These are phyloP conservation scores for Jamesozyma lodderae DNA, from an alignment of 805 yeast species.

Conservation along the genomic window DNA sequence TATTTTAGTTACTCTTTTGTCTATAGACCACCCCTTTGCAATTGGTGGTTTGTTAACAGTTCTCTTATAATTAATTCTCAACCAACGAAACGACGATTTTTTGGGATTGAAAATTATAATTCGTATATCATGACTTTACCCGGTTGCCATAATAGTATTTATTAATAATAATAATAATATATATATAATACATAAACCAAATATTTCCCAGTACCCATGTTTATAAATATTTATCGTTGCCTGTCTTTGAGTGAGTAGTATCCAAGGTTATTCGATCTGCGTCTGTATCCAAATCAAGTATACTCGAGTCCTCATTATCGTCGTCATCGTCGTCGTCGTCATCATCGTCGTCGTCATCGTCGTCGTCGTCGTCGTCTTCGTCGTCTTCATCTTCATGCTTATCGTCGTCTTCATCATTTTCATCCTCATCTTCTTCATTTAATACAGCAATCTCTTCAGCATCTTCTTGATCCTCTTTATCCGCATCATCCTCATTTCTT, in stretches of 20 bases:
- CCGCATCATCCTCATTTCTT: constrained; percentile 28
- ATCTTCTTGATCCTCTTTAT: constrained; percentile 22
- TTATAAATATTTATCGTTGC: too few relatives aligned
- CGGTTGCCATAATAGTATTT: too few relatives aligned
- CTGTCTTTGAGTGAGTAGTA: background rate
- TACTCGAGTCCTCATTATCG: constrained; percentile 29
- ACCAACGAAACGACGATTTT: too few relatives aligned
- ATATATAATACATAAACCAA: too few relatives aligned
- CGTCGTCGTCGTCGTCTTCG: constrained; percentile 38
- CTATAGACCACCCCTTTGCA: too few relatives aligned
- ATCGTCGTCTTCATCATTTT: constrained; percentile 40
- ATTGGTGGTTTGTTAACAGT: too few relatives aligned
- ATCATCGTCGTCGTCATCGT: constrained; percentile 33
- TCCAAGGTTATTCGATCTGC: background rate
- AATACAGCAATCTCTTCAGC: constrained; percentile 6
- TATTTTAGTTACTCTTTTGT: too few relatives aligned
- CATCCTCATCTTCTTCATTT: constrained; percentile 32
- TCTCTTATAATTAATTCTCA: too few relatives aligned
- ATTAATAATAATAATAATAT: too few relatives aligned
- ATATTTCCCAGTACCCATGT: too few relatives aligned
- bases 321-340: constrained; percentile 34
- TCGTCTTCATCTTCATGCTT: constrained; percentile 35
- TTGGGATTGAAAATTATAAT: too few relatives aligned
- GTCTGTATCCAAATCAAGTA: constrained; percentile 7
- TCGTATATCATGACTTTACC: too few relatives aligned